Conservation (phyloP, 495 filamentous ascomycete species). For the Aspergillus cavernicola region DNA sequence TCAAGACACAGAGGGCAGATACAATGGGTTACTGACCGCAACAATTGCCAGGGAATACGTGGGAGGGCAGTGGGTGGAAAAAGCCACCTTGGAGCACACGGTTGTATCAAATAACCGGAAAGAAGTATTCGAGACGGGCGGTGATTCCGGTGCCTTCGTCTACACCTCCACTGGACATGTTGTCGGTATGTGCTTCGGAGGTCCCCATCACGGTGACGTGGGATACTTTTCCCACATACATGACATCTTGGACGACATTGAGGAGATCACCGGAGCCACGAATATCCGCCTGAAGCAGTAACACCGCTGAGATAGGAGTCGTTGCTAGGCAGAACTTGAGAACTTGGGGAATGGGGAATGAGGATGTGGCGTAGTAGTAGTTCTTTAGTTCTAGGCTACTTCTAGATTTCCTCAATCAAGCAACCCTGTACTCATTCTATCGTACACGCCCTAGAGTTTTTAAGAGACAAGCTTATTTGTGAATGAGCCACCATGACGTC, state of each 20-base stretch:
- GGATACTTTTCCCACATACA: conserved; percentile 3
- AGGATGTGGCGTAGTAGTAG: no score
- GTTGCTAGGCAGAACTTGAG: no score
- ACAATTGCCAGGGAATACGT: background rate
- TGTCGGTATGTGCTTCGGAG: background rate
- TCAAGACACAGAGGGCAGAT: background rate
- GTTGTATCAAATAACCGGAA: background rate
- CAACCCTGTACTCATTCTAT: no score
- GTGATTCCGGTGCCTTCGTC: background rate
- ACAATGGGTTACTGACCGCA: background rate
- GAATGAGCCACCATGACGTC: no score
- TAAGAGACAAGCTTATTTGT: no score
- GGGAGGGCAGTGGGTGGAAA: background rate
- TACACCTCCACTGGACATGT: background rate
- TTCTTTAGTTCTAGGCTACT: no score
- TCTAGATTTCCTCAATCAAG: no score
- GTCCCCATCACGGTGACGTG: background rate
- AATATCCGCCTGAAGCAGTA: conserved; percentile 31
- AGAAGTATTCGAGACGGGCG: background rate
- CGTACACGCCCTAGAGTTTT: no score
- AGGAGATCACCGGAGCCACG: background rate
- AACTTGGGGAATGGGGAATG: no score
- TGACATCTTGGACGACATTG: background rate
- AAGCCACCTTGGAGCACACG: background rate
- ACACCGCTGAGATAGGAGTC: no score